Base-by-base conservation (phyloP, 2,329 filamentous ascomycete species). In the Thermoascus crustaceus region DNA sequence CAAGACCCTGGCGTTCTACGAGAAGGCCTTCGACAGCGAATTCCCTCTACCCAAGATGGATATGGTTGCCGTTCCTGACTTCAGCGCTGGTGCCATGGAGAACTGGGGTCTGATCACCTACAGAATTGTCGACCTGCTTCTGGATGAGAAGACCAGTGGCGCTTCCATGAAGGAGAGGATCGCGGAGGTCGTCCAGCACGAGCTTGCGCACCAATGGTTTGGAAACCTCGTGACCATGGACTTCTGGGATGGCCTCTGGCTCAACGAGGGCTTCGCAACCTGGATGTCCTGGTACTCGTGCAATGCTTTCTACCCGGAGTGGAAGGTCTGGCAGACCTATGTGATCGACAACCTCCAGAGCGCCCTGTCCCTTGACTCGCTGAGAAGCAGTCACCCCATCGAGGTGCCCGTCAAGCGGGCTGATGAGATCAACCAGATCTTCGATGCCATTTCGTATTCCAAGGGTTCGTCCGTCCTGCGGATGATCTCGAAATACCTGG, bases 81-180 rank as follows among this genome's bases (percentile, higher is more conserved):
- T 96, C 58, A 86, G 86, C 33, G 86, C 87, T 32, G 89, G 89
- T 43, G 89, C 88, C 40, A 95, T 96, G 88, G 88, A 96, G 72
- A 96, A 96, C 62, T 96, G 89, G 89, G 89, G 89, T 56, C 70
- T 96, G 34, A 79, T 96, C 48, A 96, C 89, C 5, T 96, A 95
- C 67, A 82, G 89, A 46, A 84, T 94, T 14, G 88, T 95, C 21
- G 86, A 93, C 55, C 64, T 96, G 30, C 74, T 96, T 40, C 77
- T 94, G 43, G 89, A 96, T 51, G 86, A 95, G 64, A 91, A 93
- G 72, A 83, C 77, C 3, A 91, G 85, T 52, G 84, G 87, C 54
- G 88, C 89, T 13, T 81, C 82, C 23, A 85, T 81, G 42, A 95
- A 94, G 68, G 84, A 95, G 67, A 80, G 88, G 24, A 85, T 96